These are phyloP conservation scores for Xylaria sp. DNA, from an alignment of 495 filamentous ascomycete species.

Conservation along the genomic window DNA sequence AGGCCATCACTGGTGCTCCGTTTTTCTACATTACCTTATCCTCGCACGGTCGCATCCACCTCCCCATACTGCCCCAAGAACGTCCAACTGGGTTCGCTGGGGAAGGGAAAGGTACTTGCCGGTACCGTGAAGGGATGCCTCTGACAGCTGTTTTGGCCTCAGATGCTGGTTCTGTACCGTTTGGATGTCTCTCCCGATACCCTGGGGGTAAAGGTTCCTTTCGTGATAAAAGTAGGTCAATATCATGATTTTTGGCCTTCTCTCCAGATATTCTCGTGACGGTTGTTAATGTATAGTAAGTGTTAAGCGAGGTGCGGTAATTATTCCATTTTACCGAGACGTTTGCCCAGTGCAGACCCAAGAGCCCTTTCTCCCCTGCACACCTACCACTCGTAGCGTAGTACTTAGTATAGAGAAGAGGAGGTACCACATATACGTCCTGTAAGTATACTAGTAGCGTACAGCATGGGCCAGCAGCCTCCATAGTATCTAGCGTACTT, in stretches of 20 bases:
- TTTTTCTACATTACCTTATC: neutral
- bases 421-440: conserved; percentile 1
- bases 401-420: neutral
- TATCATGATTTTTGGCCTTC: neutral
- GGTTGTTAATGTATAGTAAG: neutral
- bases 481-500: neutral
- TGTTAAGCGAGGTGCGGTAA: conserved; percentile 14
- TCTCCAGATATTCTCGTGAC: neutral
- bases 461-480: neutral
- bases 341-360: neutral
- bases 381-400: neutral
- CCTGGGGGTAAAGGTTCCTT: neutral
- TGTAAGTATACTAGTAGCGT: neutral
- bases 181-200: neutral
- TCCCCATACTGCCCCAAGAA: conserved; percentile 13
- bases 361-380: neutral
- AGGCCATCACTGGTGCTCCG: conserved; percentile 24
- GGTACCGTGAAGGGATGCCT: neutral
- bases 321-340: conserved; percentile 21
- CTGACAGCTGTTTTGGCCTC: neutral
- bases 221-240: neutral
- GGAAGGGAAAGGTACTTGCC: conserved; percentile 1
- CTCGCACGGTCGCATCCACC: conserved; percentile 26
- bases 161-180: neutral
- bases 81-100: conserved; percentile 5